Evolutionary conservation across 352 stramenopile species (phyloP), one percentile per base, ranked within the genome.

Genomic region (Phytophthora sp.): DNA sequence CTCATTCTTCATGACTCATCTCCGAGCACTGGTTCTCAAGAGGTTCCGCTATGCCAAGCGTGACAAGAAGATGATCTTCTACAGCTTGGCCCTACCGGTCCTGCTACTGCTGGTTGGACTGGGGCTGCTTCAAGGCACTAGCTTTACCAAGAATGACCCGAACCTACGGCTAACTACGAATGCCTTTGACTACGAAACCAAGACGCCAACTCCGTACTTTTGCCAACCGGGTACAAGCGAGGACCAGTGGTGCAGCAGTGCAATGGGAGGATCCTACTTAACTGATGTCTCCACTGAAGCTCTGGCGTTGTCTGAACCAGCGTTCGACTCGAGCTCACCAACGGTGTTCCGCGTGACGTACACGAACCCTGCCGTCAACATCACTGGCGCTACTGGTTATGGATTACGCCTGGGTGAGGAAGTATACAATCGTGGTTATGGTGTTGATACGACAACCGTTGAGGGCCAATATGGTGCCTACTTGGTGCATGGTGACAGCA

Each of bases 331-430:
- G 2, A 70, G 56, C 21, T 73, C 74, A 15, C 81, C 81, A 7
- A 90, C 69, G 13, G 71, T 90, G 6, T 90, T 88, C 54, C 48
- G 66, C 35, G 64, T 88, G 11, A 74, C 55, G 6, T 91, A 91
- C 50, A 82, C 69, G 11, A 65, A 84, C 15, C 77, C 75, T 28
- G 31, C 43, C 13, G 58, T 88, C 26, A 82, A 87, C 30, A 67
- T 72, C 6, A 78, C 48, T 2, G 77, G 72, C 12, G 69, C 74
- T 6, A 88, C 72, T 12, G 81, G 81, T 0, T 78, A 82, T 43
- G 66, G 61, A 6, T 54, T 91, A 21, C 52, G 58, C 15, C 53
- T 85, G n/a, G 79, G 76, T 13, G 41, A 91, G 27, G 63, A 79
- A 21, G 26, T 88, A 3, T 89, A 77, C 65, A 76, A 81, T 9